Base-by-base conservation (phyloP, 1,284 basidiomycete species). In the Stygiomarasmius scandens region DNA sequence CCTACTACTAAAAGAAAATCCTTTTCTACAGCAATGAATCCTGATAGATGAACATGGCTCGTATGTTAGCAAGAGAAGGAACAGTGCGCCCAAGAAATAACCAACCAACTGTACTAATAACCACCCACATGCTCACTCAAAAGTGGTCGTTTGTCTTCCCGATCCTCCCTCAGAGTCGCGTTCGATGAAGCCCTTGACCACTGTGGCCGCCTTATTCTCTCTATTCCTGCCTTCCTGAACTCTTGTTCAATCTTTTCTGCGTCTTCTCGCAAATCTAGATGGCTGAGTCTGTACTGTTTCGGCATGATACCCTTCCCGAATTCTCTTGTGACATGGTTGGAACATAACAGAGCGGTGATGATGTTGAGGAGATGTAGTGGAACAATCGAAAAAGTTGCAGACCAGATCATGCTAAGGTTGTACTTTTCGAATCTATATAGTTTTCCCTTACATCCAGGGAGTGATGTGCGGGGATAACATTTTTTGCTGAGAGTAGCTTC, bases 241-340 rank as follows among this genome's bases (percentile, higher is more conserved):
- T 46, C 51, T 19, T 34, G 29, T 34, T 12, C 55, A 53, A 75
- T 66, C 61, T 68, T 72, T 54, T 75, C 72, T 27, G 75, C 74
- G 50, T 79, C 75, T 20, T 63, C 67, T 53, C 67, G 69, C 16
- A 81, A 72, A 64, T 82, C 79, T 32, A 56, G 67, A 27, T 76
- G 69, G 61, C 76, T 80, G 60, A 92, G 73, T 49, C 89, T 74
- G 73, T 92, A 92, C 63, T 76, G 72, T 70, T 78, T 79, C 11
- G 89, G 90, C 52, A 79, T 88, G 50, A 92, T 75, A 2, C 89
- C 87, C 71, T 89, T 89, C 53, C 90, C 89, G 69, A 92, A 84
- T 55, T 67, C 82, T 56, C 77, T 72, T 58, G 86, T 91, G 54
- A 92, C 80, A 64, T 92, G 89, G 70, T 92, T 91, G 46, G 85